phyloP scores from a whole-genome alignment of 1,139 yeast species.

The Pneumocystis sp. region DNA sequence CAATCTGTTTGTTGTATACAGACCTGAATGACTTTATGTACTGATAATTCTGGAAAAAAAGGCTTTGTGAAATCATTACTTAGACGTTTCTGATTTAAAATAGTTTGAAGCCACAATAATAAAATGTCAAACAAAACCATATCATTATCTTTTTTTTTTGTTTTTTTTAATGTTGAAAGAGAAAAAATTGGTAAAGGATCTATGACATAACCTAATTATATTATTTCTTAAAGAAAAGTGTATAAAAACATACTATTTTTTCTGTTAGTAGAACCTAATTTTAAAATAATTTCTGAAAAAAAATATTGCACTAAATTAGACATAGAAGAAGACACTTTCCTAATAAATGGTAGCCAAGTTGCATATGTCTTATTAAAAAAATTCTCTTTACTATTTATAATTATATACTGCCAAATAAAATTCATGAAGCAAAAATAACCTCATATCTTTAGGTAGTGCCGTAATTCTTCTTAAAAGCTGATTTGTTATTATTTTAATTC shows the following conservation, averaged over 20 bases:
- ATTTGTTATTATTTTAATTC: neutral
- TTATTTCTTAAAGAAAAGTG: neutral
- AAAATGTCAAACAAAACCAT: neutral
- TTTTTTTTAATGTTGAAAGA: neutral
- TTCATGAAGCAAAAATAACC: neutral
- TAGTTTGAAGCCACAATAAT: neutral
- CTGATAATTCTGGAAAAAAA: neutral
- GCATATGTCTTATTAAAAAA: neutral
- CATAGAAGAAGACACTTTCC: neutral
- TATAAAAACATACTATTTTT: neutral
- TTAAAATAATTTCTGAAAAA: neutral
- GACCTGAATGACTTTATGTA: neutral
- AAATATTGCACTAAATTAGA: neutral
- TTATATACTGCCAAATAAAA: neutral
- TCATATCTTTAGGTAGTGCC: neutral
- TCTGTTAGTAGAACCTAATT: neutral
- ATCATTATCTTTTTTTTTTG: neutral
- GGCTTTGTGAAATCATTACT: neutral
- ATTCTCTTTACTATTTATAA: neutral
- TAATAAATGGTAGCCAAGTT: neutral
- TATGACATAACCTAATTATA: neutral
- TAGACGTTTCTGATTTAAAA: neutral
- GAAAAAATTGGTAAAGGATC: neutral
- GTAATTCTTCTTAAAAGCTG: neutral
- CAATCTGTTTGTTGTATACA: neutral